Base-by-base conservation (phyloP, 2,329 filamentous ascomycete species). In the Paecilomyces variotii region DNA sequence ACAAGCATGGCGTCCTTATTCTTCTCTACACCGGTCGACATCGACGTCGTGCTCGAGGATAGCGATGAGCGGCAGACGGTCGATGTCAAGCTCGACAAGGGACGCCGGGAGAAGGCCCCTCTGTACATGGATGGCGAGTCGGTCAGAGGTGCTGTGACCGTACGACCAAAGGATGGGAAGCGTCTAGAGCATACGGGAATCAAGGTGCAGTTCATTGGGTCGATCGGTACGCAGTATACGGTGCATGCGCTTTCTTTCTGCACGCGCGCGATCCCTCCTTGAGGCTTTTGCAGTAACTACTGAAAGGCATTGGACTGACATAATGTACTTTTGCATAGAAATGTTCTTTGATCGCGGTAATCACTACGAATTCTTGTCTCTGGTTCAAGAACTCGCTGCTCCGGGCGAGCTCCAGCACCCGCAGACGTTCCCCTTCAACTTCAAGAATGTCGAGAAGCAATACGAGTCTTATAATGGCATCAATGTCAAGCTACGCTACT, bases 271-370 rank as follows among this genome's bases (percentile, higher is more conserved):
- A 9, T 53, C 57, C 58, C 56, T 58, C 39, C 56, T 52, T 52
- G 25, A 53, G 27, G 57, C 1, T 27, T 52, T 56, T 34, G 32
- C n/a, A 9, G n/a, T n/a, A 19, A 45, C 19, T 19, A 6, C n/a
- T 45, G 14, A 24, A 45, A 19, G n/a, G 9, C n/a, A 53, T 57
- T 62, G 39, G 57, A 27, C 45, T 30, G 50, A 28, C 7, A 14
- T 27, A 3, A 6, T 30, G 32, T n/a, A 25, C 30, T 45, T n/a
- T n/a, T 55, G 59, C 58, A 39, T 62, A 96, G 94, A 99, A 76
- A 99, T 99, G 94, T 99, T 97, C 84, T 99, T 96, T 77, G 94
- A 99, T 76, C 90, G 94, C 71, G 93, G 93, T 68, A 99, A 97
- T 75, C 94, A 97, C 80, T 96, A 99, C 82, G 94, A 99, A 78